A percentile compares a stretch with the other conserved stretches of the same genome.
Evolutionary conservation across 495 filamentous ascomycete genomes (phyloP).

Genomic region (Neurospora cerealis): DNA sequence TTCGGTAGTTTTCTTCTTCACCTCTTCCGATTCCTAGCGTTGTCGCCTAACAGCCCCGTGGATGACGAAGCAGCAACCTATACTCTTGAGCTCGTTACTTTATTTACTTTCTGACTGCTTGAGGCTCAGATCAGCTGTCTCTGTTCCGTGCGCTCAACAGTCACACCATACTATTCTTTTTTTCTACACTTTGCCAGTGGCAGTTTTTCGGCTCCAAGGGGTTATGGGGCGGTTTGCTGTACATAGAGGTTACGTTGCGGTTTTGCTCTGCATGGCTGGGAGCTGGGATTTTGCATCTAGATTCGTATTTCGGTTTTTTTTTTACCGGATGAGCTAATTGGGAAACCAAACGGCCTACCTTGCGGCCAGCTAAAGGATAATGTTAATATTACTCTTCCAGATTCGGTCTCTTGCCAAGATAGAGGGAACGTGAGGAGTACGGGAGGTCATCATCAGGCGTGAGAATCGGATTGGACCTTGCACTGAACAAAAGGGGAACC

Average conservation of each 20-base stretch:
- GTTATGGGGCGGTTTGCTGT: slow-evolving; percentile 28
- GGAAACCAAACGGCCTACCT: background rate
- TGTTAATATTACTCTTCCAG: background rate
- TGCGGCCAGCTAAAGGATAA: background rate
- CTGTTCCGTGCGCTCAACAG: background rate
- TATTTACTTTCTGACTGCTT: background rate
- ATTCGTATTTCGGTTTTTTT: slow-evolving; percentile 27
- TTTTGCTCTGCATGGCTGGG: slow-evolving; percentile 46
- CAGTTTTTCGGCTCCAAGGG: slow-evolving; percentile 14
- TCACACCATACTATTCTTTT: slow-evolving; percentile 1
- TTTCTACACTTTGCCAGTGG: slow-evolving; percentile 2
- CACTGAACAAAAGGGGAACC: background rate
- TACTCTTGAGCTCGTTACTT: background rate
- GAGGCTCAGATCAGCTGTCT: slow-evolving; percentile 1
- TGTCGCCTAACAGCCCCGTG: slow-evolving; percentile 1
- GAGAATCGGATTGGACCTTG: background rate
- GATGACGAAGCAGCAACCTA: background rate
- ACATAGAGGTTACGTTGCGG: slow-evolving; percentile 37
- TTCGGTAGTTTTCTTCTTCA: background rate
- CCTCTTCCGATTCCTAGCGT: slow-evolving; percentile 4
- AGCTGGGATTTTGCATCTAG: slow-evolving; percentile 44
- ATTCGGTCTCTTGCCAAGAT: background rate
- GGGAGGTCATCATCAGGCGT: background rate
- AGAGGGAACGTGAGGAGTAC: background rate
- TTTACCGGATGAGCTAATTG: background rate